A percentile compares a stretch with the other conserved stretches of the same genome.
Conservation (phyloP, 192 early-diverging fungal species). For the Coemansia sp. region DNA sequence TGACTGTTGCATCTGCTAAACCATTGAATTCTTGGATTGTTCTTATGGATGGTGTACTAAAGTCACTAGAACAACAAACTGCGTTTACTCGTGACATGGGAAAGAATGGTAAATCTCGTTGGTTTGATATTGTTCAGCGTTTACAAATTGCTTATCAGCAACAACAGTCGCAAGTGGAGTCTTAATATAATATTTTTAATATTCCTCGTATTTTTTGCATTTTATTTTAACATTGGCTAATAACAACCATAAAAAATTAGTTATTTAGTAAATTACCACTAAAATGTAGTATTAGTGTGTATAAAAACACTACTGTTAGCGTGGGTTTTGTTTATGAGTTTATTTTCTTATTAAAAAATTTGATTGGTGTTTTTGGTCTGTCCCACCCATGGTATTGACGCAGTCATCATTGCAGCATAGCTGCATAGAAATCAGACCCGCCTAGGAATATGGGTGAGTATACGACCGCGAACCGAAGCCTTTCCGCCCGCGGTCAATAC, state of each 20-base stretch:
- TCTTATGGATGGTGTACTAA: conserved; percentile 16
- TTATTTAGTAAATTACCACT: too few species aligned
- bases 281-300: background rate
- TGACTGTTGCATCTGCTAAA: background rate
- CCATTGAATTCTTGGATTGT: conserved; percentile 19
- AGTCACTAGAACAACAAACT: conserved; percentile 26
- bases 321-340: too few species aligned
- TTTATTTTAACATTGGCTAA: background rate
- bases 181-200: background rate
- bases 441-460: conserved; percentile 52
- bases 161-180: background rate
- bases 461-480: conserved; percentile 36
- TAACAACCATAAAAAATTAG: background rate
- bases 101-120: conserved; percentile 47
- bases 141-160: conserved; percentile 13
- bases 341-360: too few species aligned
- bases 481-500: conserved; percentile 26
- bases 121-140: conserved; percentile 31
- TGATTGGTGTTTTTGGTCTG: conserved; percentile 5
- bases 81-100: conserved; percentile 51
- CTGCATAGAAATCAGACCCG: conserved; percentile 24
- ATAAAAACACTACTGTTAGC: background rate
- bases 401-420: conserved; percentile 47
- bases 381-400: conserved; percentile 51
- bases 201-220: background rate